Conservation (phyloP, 805 yeast genomes). For the Yamadazyma nakazawae region DNA sequence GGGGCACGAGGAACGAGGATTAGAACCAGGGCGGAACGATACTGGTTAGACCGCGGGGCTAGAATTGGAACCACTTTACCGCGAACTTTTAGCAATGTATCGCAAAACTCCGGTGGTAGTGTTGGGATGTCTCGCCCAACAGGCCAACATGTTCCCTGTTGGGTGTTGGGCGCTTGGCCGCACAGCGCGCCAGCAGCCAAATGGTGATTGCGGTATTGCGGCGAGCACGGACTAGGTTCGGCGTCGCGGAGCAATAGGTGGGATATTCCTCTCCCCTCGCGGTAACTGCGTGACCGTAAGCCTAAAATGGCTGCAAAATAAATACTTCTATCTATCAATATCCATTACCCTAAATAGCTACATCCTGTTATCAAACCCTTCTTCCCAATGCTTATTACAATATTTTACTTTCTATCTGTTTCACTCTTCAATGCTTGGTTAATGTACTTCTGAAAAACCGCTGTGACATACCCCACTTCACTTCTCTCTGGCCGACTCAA, state of each 20-base stretch:
- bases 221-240: too few relatives aligned
- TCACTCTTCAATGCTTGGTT: conserved; percentile 20
- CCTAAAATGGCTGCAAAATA: not conserved
- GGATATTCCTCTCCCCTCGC: not conserved
- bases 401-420: not conserved
- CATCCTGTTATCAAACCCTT: not conserved
- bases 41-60: too few relatives aligned
- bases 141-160: not conserved
- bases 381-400: too few relatives aligned
- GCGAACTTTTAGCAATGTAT: too few relatives aligned
- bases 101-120: too few relatives aligned
- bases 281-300: not conserved
- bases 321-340: not conserved
- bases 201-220: too few relatives aligned
- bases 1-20: not conserved
- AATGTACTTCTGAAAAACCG: conserved; percentile 37
- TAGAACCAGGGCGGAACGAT: not conserved
- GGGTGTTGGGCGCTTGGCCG: not conserved
- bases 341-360: not conserved
- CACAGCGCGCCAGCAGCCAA: too few relatives aligned
- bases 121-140: too few relatives aligned
- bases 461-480: conserved; percentile 32
- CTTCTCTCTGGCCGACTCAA: conserved; percentile 15
- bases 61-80: too few relatives aligned
- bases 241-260: not conserved